Evolutionary conservation across 768 basidiomycete species (phyloP).

Genomic region (Tephrocybe sp.): DNA sequence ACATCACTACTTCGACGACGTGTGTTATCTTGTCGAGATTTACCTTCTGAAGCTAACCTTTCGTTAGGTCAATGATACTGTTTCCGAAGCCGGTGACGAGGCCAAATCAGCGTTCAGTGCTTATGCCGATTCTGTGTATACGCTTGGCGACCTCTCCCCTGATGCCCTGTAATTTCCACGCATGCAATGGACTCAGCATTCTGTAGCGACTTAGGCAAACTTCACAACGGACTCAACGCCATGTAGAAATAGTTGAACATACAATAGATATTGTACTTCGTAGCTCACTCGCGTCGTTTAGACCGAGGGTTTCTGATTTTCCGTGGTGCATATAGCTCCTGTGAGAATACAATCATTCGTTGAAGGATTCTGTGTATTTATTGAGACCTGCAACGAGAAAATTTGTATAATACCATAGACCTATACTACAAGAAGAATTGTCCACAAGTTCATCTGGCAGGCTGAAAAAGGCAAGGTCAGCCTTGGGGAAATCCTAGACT

Average conservation of each 20-base stretch:
- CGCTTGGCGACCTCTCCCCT: constrained; percentile 69
- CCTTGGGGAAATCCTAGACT: too few species aligned
- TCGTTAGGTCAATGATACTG: constrained; percentile 66
- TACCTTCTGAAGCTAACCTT: constrained; percentile 3
- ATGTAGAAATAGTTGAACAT: not conserved
- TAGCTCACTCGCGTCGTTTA: too few species aligned
- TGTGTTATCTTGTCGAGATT: constrained; percentile 34
- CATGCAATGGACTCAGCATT: not conserved
- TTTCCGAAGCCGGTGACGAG: constrained; percentile 78
- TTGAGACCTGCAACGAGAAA: too few species aligned
- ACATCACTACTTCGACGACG: constrained; percentile 95
- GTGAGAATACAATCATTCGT: too few species aligned
- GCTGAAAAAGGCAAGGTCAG: too few species aligned
- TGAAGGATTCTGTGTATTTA: too few species aligned
- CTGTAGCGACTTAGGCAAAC: not conserved
- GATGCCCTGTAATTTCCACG: constrained; percentile 53
- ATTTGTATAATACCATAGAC: too few species aligned
- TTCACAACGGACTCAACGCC: not conserved
- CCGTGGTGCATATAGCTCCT: too few species aligned
- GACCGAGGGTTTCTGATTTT: too few species aligned
- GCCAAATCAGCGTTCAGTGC: constrained; percentile 56
- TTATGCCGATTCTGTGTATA: constrained; percentile 45
- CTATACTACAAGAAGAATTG: too few species aligned
- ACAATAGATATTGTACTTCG: not conserved
- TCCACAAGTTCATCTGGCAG: too few species aligned